A percentile compares a stretch with the other conserved stretches of the same genome.
phyloP scores from a whole-genome alignment of 371 early-diverging fungal species.

The Catenaria anguillulae region DNA sequence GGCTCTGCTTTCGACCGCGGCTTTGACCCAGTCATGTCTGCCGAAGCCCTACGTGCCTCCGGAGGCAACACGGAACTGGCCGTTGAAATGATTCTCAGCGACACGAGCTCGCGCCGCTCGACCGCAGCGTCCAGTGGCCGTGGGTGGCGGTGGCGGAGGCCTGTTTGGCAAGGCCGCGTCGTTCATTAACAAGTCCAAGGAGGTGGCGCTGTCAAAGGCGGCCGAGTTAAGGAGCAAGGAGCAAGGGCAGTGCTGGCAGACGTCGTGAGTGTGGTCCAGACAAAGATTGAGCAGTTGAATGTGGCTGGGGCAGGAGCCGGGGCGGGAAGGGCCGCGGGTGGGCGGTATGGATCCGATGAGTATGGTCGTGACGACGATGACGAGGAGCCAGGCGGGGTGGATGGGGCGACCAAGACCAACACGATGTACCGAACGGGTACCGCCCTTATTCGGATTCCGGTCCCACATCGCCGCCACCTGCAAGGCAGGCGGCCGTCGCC shows the following conservation, averaged over 20 bases:
- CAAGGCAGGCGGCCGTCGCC: no score
- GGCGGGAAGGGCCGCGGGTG: no score
- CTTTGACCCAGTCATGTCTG: not conserved
- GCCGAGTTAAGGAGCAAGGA: constrained; percentile 32
- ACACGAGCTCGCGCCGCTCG: not conserved
- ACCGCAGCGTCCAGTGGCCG: not conserved
- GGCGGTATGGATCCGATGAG: not conserved
- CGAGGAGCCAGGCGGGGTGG: no score
- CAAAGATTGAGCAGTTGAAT: constrained; percentile 12
- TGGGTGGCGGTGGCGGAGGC: constrained; percentile 14
- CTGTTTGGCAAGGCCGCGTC: constrained; percentile 55
- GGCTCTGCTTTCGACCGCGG: not conserved
- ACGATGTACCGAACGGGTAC: not conserved
- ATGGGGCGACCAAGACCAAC: not conserved
- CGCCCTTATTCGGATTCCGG: no score
- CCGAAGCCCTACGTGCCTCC: not conserved
- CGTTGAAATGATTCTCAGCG: not conserved
- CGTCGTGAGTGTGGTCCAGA: constrained; percentile 6
- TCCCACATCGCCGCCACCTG: no score
- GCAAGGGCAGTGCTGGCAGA: not conserved
- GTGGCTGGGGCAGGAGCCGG: no score
- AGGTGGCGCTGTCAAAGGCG: constrained; percentile 44
- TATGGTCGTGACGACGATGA: constrained; percentile 10
- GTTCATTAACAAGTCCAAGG: constrained; percentile 48
- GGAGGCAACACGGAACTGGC: not conserved